Evolutionary conservation across 176 grass and related monocot genomes (phyloP).

Genomic region (Rhynchospora tenuis): DNA sequence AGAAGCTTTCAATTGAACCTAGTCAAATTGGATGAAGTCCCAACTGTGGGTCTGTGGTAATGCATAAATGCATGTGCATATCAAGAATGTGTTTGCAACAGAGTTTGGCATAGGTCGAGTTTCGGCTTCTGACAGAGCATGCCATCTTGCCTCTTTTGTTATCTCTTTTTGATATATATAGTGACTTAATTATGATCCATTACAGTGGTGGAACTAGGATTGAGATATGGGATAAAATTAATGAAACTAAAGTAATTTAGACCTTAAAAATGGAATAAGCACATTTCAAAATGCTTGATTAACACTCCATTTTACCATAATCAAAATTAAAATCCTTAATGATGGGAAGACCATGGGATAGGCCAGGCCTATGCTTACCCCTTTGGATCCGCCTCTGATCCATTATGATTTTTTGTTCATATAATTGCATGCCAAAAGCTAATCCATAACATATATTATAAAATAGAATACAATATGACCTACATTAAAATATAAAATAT

Average conservation of each 20-base stretch:
- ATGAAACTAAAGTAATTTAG: too few species aligned
- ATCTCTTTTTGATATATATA: neutral
- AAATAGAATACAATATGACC: too few species aligned
- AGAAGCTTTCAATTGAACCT: neutral
- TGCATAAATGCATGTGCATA: neutral
- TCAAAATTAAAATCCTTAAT: too few species aligned
- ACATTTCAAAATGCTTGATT: too few species aligned
- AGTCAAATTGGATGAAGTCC: neutral
- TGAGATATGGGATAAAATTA: too few species aligned
- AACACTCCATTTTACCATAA: too few species aligned
- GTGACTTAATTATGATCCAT: neutral
- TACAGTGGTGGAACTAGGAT: too few species aligned
- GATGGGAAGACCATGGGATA: too few species aligned
- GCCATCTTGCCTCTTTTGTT: neutral
- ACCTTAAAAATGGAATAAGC: too few species aligned
- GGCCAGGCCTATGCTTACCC: too few species aligned
- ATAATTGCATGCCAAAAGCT: neutral
- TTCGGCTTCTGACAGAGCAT: neutral
- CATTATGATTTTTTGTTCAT: neutral
- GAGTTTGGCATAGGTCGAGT: neutral
- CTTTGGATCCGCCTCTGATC: too few species aligned
- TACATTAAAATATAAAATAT: too few species aligned
- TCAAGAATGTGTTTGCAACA: neutral
- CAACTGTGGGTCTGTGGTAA: neutral
- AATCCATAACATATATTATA: neutral